Evolutionary conservation across 2,329 filamentous ascomycete genomes (phyloP).

Genomic region (Didymella keratinophila): DNA sequence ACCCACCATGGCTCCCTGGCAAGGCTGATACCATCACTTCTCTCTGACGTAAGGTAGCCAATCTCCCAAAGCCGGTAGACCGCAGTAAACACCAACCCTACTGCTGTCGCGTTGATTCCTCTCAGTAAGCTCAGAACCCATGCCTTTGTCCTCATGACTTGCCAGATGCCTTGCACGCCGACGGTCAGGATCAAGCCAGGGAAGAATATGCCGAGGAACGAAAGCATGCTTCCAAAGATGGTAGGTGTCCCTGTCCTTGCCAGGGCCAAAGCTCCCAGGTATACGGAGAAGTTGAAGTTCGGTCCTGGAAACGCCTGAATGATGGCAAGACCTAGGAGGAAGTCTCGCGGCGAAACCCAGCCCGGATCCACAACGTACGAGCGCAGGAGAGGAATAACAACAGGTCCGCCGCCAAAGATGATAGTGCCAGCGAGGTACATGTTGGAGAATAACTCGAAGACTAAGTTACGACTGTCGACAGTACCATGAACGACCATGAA

Average conservation of each 20-base stretch:
- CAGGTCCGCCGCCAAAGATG: constrained; percentile 57
- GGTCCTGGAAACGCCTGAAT: constrained; percentile 74
- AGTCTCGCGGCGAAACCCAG: constrained; percentile 75
- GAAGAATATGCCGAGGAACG: constrained; percentile 52
- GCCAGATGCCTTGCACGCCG: constrained; percentile 52
- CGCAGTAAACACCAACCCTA: constrained; percentile 55
- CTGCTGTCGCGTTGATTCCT: constrained; percentile 54
- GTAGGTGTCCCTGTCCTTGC: constrained; percentile 37
- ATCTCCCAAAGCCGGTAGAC: constrained; percentile 57
- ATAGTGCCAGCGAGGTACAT: constrained; percentile 76
- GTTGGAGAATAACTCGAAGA: constrained; percentile 72
- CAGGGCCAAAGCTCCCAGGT: constrained; percentile 51
- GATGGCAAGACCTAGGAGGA: constrained; percentile 75
- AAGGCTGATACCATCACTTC: constrained; percentile 46
- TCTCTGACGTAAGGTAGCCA: constrained; percentile 52
- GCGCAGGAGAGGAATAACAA: constrained; percentile 55
- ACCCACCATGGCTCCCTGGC: constrained; percentile 56
- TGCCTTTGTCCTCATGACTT: constrained; percentile 45
- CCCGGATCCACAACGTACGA: constrained; percentile 67
- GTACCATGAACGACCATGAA: constrained; percentile 61
- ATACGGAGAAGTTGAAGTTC: constrained; percentile 63
- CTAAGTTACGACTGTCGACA: constrained; percentile 53
- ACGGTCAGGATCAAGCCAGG: constrained; percentile 51
- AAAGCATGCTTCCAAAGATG: constrained; percentile 49
- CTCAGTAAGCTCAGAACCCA: constrained; percentile 47